These are phyloP conservation scores for Spinellus fusiger DNA, from an alignment of 192 early-diverging fungal species.

Conservation along the genomic window DNA sequence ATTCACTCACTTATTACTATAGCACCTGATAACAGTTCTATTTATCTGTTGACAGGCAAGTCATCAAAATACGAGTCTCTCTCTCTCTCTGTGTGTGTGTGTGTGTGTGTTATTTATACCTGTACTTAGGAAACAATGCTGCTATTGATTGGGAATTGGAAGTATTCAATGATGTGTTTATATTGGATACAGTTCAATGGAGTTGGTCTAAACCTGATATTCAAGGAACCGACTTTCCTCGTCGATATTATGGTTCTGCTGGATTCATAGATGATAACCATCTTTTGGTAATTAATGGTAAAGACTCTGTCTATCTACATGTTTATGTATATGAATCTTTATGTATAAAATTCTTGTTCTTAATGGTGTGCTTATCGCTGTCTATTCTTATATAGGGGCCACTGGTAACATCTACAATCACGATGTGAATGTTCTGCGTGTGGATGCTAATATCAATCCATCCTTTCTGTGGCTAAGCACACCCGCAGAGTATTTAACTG, in stretches of 20 bases:
- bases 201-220: conserved; percentile 12
- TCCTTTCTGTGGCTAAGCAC: background rate
- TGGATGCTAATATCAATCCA: too few species aligned
- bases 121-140: background rate
- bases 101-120: background rate
- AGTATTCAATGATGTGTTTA: conserved; percentile 12
- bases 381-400: too few species aligned
- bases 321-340: background rate
- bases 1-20: background rate
- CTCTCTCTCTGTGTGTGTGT: background rate
- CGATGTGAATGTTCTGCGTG: too few species aligned
- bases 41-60: background rate
- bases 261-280: background rate
- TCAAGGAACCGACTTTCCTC: conserved; percentile 3
- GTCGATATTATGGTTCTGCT: background rate
- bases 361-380: background rate
- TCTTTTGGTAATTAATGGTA: background rate
- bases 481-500: background rate
- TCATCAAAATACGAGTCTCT: background rate
- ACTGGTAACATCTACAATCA: too few species aligned
- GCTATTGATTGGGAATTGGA: background rate
- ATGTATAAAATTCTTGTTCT: background rate
- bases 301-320: background rate
- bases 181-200: conserved; percentile 22
- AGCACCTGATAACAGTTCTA: background rate